Percentiles rank a stretch among this genome's conserved stretches.
These are phyloP conservation scores for Candida taoyuanica DNA, from an alignment of 805 yeast genomes.

Conservation along the genomic window DNA sequence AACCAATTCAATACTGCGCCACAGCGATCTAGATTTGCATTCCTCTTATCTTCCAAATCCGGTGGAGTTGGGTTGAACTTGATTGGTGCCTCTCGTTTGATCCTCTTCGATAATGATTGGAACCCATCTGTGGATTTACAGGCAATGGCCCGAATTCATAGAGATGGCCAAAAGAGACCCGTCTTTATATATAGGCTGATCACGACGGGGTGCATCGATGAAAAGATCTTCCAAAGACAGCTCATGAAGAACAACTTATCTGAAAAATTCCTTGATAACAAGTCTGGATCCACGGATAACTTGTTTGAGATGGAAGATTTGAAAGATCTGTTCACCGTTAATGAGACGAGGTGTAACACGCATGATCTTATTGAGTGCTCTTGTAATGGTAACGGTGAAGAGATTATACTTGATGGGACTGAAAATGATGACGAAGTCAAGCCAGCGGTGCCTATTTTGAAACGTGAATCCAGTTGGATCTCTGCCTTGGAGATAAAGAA, in stretches of 20 bases:
- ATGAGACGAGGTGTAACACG: conserved; percentile 54
- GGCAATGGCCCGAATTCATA: conserved; percentile 91
- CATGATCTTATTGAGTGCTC: conserved; percentile 70
- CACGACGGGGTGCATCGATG: conserved; percentile 89
- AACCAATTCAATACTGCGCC: conserved; percentile 41
- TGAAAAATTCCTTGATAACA: conserved; percentile 55
- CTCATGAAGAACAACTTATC: conserved; percentile 77
- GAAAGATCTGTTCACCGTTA: conserved; percentile 66
- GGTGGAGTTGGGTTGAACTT: conserved; percentile 93
- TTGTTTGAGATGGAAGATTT: conserved; percentile 67
- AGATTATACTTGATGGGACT: conserved; percentile 15
- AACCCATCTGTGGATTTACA: conserved; percentile 90
- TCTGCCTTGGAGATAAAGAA: conserved; percentile 21
- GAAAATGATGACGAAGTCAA: conserved; percentile 22
- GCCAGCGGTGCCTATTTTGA: conserved; percentile 7
- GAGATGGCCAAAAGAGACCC: conserved; percentile 85
- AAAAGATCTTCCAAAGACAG: conserved; percentile 90
- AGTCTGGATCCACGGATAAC: conserved; percentile 46
- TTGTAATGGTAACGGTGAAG: conserved; percentile 55
- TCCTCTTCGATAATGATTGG: conserved; percentile 94
- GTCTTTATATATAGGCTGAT: conserved; percentile 79
- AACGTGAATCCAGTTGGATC: conserved; percentile 18
- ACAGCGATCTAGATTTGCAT: conserved; percentile 43
- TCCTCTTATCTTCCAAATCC: conserved; percentile 80
- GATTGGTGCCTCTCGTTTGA: conserved; percentile 82